Evolutionary conservation across 75 land plant genomes (phyloP).

Genomic region (Sequoiadendron giganteum): DNA sequence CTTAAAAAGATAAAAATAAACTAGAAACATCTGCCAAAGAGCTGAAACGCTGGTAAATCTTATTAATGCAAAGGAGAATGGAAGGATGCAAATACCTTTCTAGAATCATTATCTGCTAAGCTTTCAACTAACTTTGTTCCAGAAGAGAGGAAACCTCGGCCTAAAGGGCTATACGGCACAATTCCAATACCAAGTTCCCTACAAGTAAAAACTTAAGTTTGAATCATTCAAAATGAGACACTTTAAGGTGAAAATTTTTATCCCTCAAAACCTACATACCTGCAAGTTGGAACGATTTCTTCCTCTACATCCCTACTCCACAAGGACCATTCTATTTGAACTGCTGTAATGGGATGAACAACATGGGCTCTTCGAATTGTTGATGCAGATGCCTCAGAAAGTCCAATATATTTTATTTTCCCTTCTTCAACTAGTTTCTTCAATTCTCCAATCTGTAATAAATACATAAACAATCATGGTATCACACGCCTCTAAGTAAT

Average conservation of each 20-base stretch:
- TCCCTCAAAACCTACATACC: constrained; percentile 19
- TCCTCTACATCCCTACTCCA: too few species aligned
- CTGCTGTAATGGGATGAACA: constrained; percentile 55
- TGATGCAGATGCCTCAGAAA: too few species aligned
- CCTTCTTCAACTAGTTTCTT: constrained; percentile 78
- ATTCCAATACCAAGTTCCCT: too few species aligned
- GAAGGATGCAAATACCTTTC: too few species aligned
- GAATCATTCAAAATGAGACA: too few species aligned
- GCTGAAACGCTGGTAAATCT: too few species aligned
- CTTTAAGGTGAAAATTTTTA: neutral
- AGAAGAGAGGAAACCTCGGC: constrained; percentile 14
- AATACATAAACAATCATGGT: too few species aligned
- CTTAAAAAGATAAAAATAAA: too few species aligned
- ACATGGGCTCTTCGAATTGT: constrained; percentile 42
- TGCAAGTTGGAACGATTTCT: constrained; percentile 51
- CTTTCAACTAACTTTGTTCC: constrained; percentile 7
- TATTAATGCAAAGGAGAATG: too few species aligned
- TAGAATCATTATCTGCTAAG: constrained; percentile 3
- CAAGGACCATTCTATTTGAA: constrained; percentile 20
- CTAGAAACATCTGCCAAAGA: too few species aligned
- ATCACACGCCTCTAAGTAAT: too few species aligned
- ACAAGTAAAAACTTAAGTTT: constrained; percentile 25
- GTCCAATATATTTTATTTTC: constrained; percentile 53
- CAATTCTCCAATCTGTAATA: constrained; percentile 59
- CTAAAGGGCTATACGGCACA: too few species aligned